Percentiles rank a stretch among this genome's conserved stretches.
Evolutionary conservation across 73 alveolate genomes (phyloP).

Genomic region (Tetrahymena borealis): DNA sequence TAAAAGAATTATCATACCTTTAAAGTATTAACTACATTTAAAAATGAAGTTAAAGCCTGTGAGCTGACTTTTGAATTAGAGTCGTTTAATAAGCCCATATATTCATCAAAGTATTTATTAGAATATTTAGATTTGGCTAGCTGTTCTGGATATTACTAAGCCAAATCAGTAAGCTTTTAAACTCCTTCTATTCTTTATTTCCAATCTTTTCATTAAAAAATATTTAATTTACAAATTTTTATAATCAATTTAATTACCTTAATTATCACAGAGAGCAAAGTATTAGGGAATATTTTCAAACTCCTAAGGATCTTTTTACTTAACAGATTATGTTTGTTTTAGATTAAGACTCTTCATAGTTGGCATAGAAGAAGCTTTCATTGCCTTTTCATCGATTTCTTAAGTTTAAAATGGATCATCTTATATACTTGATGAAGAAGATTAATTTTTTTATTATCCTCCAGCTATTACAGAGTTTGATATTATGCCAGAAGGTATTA

Average conservation of each 20-base stretch:
- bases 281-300: constrained; percentile 27
- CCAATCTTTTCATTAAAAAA: constrained; percentile 6
- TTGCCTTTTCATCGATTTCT: neutral
- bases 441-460: neutral
- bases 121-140: constrained; percentile 22
- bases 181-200: constrained; percentile 16
- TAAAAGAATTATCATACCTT: neutral
- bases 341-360: neutral
- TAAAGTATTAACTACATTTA: constrained; percentile 7
- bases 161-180: constrained; percentile 8
- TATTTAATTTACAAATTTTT: neutral
- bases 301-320: neutral
- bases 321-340: constrained; percentile 13
- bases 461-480: constrained; percentile 1
- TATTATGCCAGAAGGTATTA: neutral
- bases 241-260: neutral
- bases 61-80: constrained; percentile 18
- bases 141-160: neutral
- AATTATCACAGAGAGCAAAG: constrained; percentile 1
- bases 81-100: constrained; percentile 8
- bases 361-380: neutral
- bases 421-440: neutral
- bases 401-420: neutral
- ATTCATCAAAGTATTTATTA: constrained; percentile 14
- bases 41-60: constrained; percentile 10